Evolutionary conservation across 768 basidiomycete genomes (phyloP), one percentile per base, ranked within the genome.

Genomic region (Mycena haematopus): DNA sequence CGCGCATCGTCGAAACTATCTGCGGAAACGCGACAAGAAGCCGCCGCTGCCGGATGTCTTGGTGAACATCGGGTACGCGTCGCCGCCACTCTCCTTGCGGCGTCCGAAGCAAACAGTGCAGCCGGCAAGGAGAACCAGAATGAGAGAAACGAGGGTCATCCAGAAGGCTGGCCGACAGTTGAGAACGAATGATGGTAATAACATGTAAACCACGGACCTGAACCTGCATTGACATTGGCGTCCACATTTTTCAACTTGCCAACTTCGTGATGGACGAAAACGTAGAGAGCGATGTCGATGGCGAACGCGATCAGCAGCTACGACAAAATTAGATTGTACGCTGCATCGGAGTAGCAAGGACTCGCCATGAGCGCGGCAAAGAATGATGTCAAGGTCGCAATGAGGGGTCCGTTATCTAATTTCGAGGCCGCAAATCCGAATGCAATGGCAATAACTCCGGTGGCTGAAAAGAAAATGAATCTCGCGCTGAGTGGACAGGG

Each of bases 231-330:
- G 1, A 60, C 61, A 21, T 60, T 52, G 4, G 15, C 62, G 6
- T 31, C 17, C 25, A 62, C 50, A 25, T 54, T 22, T 0, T 58
- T 10, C 27, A 69, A 33, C n/a, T 67, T 60, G 17, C 60, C 61
- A 25, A 62, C 14, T 38, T 63, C 19, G 52, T 69, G 65, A 45
- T 65, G 68, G 10, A 67, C 56, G 11, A 51, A 27, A 19, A 55
- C 65, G 55, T 19, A 67, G 8, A 69, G 56, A 3, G 65, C 68
- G 54, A 69, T 62, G 42, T 69, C 68, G 22, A 69, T 63, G 19
- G 65, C 65, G 60, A 67, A 69, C 0, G 65, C 62, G 40, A 69
- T 64, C 10, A 69, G 29, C 3, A 66, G 62, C 65, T 67, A 50
- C 19, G 19, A 4, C 9, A 6, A 10, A 40, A 25, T 58, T 2